phyloP scores from a whole-genome alignment of 352 stramenopile genomes.

The Phytophthora pluvialis region DNA sequence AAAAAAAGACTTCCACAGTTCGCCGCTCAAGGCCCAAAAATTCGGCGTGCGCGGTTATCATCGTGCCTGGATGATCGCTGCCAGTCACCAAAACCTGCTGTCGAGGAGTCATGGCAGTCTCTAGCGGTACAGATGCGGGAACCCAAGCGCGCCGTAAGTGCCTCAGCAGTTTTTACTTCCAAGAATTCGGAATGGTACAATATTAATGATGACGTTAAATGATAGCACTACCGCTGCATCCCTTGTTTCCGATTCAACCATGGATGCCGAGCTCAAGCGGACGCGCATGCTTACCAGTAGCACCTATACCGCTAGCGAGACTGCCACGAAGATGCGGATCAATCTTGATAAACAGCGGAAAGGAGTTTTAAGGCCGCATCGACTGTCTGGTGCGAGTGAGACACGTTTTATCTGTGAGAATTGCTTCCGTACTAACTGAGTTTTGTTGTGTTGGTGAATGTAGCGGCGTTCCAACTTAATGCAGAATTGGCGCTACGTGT shows the following conservation, averaged over 20 bases:
- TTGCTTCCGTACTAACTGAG: no score
- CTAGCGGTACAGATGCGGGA: no score
- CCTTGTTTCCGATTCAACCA: conserved; percentile 1
- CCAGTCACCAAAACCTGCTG: no score
- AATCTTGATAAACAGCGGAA: conserved; percentile 25
- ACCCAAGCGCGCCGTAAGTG: no score
- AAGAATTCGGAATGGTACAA: no score
- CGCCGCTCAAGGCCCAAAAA: no score
- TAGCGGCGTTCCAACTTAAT: conserved; percentile 44
- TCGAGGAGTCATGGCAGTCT: no score
- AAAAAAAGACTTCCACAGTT: no score
- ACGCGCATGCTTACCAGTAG: conserved; percentile 17
- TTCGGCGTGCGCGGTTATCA: no score
- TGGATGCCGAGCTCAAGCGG: conserved; percentile 3
- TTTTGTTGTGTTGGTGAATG: background rate
- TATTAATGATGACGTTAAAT: no score
- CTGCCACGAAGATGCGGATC: conserved; percentile 28
- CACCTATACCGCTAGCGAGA: conserved; percentile 17
- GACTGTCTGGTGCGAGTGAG: conserved; percentile 27
- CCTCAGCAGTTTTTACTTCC: no score
- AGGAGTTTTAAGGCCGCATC: conserved; percentile 27
- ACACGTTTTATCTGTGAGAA: background rate
- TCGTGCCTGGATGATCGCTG: no score
- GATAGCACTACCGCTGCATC: conserved; percentile 7
- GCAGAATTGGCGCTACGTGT: conserved; percentile 57